Percentiles rank a stretch among this genome's conserved stretches.
Evolutionary conservation across 2,329 filamentous ascomycete genomes (phyloP).

Genomic region (Esteya vermicola): DNA sequence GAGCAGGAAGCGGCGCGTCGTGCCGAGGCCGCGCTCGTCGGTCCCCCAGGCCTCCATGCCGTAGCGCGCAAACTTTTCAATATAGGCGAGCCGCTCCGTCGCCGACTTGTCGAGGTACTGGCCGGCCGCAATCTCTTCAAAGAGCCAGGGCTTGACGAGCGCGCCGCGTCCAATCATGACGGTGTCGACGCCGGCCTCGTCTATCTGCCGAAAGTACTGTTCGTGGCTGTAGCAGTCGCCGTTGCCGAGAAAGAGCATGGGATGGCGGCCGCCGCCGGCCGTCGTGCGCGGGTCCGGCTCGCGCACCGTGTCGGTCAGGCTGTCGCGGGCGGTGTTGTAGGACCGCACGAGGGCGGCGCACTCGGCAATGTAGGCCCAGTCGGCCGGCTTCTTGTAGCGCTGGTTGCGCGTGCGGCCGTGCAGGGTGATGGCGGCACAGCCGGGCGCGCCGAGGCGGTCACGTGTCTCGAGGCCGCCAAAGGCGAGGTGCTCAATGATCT

Average conservation of each 20-base stretch:
- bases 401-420: slow-evolving; percentile 91
- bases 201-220: slow-evolving; percentile 70
- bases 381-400: slow-evolving; percentile 80
- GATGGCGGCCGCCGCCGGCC: slow-evolving; percentile 44
- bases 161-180: slow-evolving; percentile 96
- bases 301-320: slow-evolving; percentile 57
- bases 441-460: slow-evolving; percentile 57
- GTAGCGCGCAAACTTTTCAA: slow-evolving; percentile 82
- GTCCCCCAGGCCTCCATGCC: slow-evolving; percentile 92
- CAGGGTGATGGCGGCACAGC: slow-evolving; percentile 87
- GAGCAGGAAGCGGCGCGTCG: slow-evolving; percentile 79
- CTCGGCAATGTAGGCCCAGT: slow-evolving; percentile 90
- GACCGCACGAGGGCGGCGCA: slow-evolving; percentile 72
- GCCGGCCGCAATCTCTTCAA: slow-evolving; percentile 83
- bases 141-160: slow-evolving; percentile 95
- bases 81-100: slow-evolving; percentile 66
- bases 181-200: slow-evolving; percentile 69
- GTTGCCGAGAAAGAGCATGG: slow-evolving; percentile 84
- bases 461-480: slow-evolving; percentile 64
- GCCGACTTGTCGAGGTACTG: slow-evolving; percentile 96
- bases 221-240: slow-evolving; percentile 90
- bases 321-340: slow-evolving; percentile 56
- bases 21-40: slow-evolving; percentile 85
- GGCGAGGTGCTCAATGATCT: slow-evolving; percentile 69
- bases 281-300: slow-evolving; percentile 66